Base-by-base conservation (phyloP, 78 protist genomes). In the Polysphondylium violaceum region DNA sequence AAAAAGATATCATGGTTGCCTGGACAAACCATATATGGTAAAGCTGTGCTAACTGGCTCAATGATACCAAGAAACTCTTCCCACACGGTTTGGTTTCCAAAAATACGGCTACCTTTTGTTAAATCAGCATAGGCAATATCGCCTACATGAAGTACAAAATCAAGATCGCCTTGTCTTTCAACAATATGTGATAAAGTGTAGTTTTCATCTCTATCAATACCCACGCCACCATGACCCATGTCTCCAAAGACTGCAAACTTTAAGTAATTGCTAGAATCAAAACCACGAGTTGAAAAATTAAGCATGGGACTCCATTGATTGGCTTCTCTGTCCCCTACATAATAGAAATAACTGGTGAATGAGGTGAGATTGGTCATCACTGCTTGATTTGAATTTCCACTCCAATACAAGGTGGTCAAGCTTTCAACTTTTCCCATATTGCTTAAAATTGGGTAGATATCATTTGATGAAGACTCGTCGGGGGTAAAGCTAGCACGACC, bases 41-140 rank as follows among this genome's bases (percentile, higher is more conserved):
- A 17, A 4, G 7, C 17, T 14, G 90, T 29, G 1, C 63, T 8
- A 2, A 81, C 9, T 69, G 69, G 78, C 27, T 68, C 41, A 8
- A 81, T 58, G 17, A 63, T 36, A 19, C 69, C 47, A 27, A 81
- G 58, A 23, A 81, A 81, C 8, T n/a, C n/a, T 31, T 67, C 69
- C 79, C 78, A 81, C 55, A 69, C 31, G 0, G 90, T 69, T 58
- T 81, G 72, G 21, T 81, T 81, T 4, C 90, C 90, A 58, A 17
- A 38, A 29, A 55, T 81, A 8, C 40, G 35, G 1, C 41, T 36
- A 8, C 64, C 58, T 41, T 25, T 23, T 25, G 90, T 51, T 11
- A 68, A 19, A 69, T 81, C 90, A 1, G 90, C 90, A 31, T 81
- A 81, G 1, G 79, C 90, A 43, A 81, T 81, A 51, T 81, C 90